Base-by-base conservation (phyloP, 2,329 filamentous ascomycete species). In the Aspergillus sojae region DNA sequence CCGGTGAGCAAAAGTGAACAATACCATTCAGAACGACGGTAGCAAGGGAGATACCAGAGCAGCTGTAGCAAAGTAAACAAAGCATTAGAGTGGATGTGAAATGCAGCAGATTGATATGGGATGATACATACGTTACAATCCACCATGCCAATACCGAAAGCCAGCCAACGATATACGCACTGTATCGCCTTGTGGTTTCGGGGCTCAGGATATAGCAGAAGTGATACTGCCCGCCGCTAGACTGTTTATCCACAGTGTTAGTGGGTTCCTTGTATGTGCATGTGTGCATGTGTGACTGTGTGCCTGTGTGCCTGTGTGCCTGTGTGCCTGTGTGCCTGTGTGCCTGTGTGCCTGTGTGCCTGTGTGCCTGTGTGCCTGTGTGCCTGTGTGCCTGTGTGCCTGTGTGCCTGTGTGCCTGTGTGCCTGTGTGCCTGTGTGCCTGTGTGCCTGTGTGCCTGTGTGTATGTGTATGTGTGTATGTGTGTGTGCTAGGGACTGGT, bases 201-300 rank as follows among this genome's bases (percentile, higher is more conserved):
- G 63, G 52, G 2, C 62, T 59, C 3, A 70, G 59, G 58, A 72
- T 70, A 58, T 64, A 73, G 14, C 65, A 67, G 45, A 71, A 71
- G 50, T 72, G 69, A 19, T 41, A 41, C 39, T 41, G 39, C 39
- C 39, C 39, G 19, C 39, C 39, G 1, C 39, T 41, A 41, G 39
- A 41, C 39, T 41, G 16, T 41, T 41, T 9, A n/a, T 41, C 7
- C 4, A 10, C 16, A 19, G 7, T n/a, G 39, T 41, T 1, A 41
- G 39, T 41, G 6, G 16, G 3, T 41, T 41, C 16, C 16, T 41
- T 41, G 39, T 9, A 3, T n/a, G 16, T 41, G 14, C 7, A 16
- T 9, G 4, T 26, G n/a, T n/a, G n/a, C n/a, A n/a, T n/a, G n/a
- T n/a, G n/a, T 26, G 21, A 1, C 21, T 21, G 26, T 26, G 3